phyloP scores from a whole-genome alignment of 352 stramenopile species.

The Globisporangium paroecandrum region DNA sequence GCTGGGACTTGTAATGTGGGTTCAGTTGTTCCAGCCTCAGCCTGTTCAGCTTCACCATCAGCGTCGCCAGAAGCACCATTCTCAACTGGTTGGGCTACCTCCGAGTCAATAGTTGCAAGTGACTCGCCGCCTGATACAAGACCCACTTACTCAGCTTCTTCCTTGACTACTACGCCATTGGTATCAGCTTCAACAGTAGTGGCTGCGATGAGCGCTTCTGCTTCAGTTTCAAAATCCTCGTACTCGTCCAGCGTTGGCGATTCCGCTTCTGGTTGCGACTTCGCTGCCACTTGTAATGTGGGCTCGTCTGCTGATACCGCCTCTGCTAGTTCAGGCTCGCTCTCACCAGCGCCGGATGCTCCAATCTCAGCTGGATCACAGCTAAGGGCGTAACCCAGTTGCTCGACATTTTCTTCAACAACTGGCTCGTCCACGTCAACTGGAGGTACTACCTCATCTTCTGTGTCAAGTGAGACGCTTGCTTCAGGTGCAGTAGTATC shows the following conservation, averaged over 20 bases:
- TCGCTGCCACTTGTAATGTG: neutral
- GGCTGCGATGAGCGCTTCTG: neutral
- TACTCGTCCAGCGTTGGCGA: neutral
- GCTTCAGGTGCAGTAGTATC: neutral
- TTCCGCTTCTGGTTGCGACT: neutral
- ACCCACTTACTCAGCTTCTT: neutral
- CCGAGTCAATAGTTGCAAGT: neutral
- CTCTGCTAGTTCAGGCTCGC: neutral
- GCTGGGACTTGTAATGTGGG: neutral
- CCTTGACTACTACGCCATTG: neutral
- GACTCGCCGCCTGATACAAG: neutral
- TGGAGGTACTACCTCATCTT: neutral
- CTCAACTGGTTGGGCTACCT: neutral
- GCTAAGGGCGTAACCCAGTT: neutral
- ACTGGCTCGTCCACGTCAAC: neutral
- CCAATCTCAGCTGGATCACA: neutral
- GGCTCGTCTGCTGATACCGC: neutral
- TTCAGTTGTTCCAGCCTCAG: neutral
- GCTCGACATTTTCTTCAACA: neutral
- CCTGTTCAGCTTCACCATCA: neutral
- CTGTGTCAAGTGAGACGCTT: neutral
- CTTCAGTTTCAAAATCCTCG: constrained; percentile 12
- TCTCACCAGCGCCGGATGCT: neutral
- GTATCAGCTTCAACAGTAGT: neutral
- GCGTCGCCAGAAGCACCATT: neutral